phyloP scores from a whole-genome alignment of 345 rosid species.

The Cardiospermum halicacabum region DNA sequence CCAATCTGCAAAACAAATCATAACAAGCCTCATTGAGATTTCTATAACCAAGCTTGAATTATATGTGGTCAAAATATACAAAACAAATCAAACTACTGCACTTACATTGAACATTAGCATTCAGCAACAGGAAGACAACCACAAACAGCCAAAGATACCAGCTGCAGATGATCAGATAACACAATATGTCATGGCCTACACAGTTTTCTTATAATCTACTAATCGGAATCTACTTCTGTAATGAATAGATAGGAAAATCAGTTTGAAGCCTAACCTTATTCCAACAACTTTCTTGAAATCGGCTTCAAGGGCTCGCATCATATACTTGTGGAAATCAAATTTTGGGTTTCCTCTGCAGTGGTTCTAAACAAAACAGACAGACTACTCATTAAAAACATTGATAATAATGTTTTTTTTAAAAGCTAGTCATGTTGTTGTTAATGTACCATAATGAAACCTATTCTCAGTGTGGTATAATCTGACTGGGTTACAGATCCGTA shows the following conservation, averaged over 20 bases:
- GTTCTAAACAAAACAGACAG: conserved; percentile 33
- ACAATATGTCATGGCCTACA: neutral
- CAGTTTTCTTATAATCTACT: too few relatives aligned
- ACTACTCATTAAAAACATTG: neutral
- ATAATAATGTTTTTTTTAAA: neutral
- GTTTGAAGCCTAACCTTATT: conserved; percentile 47
- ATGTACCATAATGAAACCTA: conserved; percentile 78
- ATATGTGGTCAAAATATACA: neutral
- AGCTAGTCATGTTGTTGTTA: too few relatives aligned
- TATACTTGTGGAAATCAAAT: conserved; percentile 78
- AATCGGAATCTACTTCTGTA: too few relatives aligned
- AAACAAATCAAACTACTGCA: neutral
- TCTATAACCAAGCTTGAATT: neutral
- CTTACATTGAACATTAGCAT: conserved; percentile 45
- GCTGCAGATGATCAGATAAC: conserved; percentile 36
- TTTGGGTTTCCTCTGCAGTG: conserved; percentile 72
- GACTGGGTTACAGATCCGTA: conserved; percentile 66
- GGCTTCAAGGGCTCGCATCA: conserved; percentile 84
- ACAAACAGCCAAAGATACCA: conserved; percentile 95
- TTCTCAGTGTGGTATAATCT: conserved; percentile 71
- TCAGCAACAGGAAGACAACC: conserved; percentile 67
- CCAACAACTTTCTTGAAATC: conserved; percentile 97
- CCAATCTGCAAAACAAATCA: conserved; percentile 49
- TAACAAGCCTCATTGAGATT: neutral
- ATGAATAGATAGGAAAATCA: neutral